Conservation (phyloP, 1,284 basidiomycete genomes). For the Pseudozyma pruni region DNA sequence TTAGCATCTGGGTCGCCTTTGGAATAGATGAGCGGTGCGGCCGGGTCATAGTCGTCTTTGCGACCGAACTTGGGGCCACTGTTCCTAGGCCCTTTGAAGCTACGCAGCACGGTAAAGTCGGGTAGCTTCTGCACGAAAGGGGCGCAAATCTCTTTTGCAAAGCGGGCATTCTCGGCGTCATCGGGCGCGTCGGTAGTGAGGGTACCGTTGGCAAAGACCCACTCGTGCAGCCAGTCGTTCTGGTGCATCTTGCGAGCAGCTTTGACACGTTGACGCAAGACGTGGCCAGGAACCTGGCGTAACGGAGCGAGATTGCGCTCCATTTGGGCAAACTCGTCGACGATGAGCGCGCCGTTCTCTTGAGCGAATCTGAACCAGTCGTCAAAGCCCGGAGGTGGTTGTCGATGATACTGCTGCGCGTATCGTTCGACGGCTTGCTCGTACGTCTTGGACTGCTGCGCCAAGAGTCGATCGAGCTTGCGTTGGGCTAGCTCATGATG, state of each 20-base stretch:
- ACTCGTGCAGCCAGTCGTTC: slow-evolving; percentile 13
- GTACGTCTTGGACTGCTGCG: slow-evolving; percentile 21
- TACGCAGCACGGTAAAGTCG: slow-evolving; percentile 23
- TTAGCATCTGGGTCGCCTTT: slow-evolving; percentile 1
- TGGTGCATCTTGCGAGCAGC: slow-evolving; percentile 6
- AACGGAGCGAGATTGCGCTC: slow-evolving; percentile 20
- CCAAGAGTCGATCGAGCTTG: slow-evolving; percentile 16
- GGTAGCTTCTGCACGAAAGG: slow-evolving; percentile 31
- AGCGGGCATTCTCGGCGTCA: not conserved
- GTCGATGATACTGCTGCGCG: slow-evolving; percentile 19
- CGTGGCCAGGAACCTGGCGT: slow-evolving; percentile 11
- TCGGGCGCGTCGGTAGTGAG: slow-evolving; percentile 3
- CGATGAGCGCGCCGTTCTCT: slow-evolving; percentile 17
- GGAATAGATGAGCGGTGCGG: not conserved
- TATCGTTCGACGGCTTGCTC: slow-evolving; percentile 17
- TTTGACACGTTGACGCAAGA: slow-evolving; percentile 20
- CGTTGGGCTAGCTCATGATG: slow-evolving; percentile 21
- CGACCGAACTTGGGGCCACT: slow-evolving; percentile 14
- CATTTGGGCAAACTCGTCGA: slow-evolving; percentile 29
- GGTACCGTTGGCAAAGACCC: slow-evolving; percentile 22
- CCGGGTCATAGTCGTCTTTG: slow-evolving; percentile 6
- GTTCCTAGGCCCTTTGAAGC: slow-evolving; percentile 19
- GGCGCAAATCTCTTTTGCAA: slow-evolving; percentile 8
- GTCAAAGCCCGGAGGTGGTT: slow-evolving; percentile 24
- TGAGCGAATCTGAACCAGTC: slow-evolving; percentile 25